Conservation (phyloP, 441 rosid genomes). For the Gossypium schwendimanii region DNA sequence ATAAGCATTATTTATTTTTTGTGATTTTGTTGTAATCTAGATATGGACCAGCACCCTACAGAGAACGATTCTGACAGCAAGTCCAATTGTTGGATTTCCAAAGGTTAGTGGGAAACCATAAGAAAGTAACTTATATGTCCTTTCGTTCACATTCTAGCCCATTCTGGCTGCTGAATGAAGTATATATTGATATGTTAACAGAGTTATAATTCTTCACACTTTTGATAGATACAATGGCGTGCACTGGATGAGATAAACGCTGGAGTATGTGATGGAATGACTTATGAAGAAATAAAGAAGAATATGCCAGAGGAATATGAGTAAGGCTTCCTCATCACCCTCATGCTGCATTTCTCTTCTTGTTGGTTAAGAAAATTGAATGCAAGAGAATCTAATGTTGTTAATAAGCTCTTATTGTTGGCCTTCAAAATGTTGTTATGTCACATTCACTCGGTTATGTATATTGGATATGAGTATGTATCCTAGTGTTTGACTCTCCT, state of each 20-base stretch:
- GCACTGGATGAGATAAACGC: slow-evolving; percentile 97
- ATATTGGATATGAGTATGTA: not conserved
- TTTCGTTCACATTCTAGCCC: not conserved
- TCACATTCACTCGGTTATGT: not conserved
- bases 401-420: not conserved
- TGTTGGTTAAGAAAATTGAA: slow-evolving; percentile 3
- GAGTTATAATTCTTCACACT: not conserved
- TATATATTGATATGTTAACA: not conserved
- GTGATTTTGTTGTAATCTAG: slow-evolving; percentile 29
- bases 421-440: not conserved
- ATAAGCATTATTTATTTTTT: not conserved
- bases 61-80: slow-evolving; percentile 80
- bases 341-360: slow-evolving; percentile 6
- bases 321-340: slow-evolving; percentile 39
- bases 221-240: slow-evolving; percentile 91
- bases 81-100: slow-evolving; percentile 90
- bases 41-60: slow-evolving; percentile 99
- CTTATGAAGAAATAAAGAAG: slow-evolving; percentile 86
- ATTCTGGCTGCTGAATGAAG: slow-evolving; percentile 3
- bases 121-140: not conserved
- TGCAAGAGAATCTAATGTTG: not conserved
- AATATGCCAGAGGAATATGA: slow-evolving; percentile 95
- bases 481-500: not conserved
- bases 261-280: slow-evolving; percentile 99
- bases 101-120: slow-evolving; percentile 48